These are phyloP conservation scores for Paracoccidioides lutzii DNA, from an alignment of 2,329 filamentous ascomycete genomes.

Conservation along the genomic window DNA sequence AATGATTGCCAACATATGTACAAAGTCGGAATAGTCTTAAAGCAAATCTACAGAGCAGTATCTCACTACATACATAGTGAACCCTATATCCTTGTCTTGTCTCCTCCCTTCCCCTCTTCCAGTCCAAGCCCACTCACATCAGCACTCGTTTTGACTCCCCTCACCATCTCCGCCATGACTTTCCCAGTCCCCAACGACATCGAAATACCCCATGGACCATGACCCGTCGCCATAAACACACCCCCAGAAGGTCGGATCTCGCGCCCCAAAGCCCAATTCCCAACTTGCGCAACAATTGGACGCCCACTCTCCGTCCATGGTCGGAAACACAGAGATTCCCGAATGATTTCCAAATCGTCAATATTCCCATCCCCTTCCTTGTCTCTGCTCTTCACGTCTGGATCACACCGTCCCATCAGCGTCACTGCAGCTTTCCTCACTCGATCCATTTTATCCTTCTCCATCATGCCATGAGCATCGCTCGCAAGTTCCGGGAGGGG, in stretches of 20 bases:
- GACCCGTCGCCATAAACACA: conserved; percentile 58
- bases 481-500: conserved; percentile 45
- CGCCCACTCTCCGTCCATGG: conserved; percentile 52
- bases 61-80: neutral
- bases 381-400: conserved; percentile 4
- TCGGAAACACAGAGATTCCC: conserved; percentile 59
- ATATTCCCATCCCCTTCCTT: conserved; percentile 20
- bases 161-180: conserved; percentile 57
- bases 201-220: conserved; percentile 64
- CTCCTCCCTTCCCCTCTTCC: neutral
- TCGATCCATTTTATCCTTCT: conserved; percentile 27
- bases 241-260: conserved; percentile 41
- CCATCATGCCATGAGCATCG: conserved; percentile 27
- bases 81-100: neutral
- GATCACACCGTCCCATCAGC: conserved; percentile 21
- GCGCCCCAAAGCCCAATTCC: conserved; percentile 42
- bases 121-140: conserved; percentile 44
- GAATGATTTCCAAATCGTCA: conserved; percentile 48
- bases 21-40: neutral
- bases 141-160: conserved; percentile 44
- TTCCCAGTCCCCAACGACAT: conserved; percentile 55
- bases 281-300: conserved; percentile 49
- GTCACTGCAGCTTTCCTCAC: conserved; percentile 22
- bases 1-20: too few relatives aligned
- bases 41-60: neutral